Evolutionary conservation across 306 rosid species (phyloP).

Genomic region (Ceratonia siliqua): DNA sequence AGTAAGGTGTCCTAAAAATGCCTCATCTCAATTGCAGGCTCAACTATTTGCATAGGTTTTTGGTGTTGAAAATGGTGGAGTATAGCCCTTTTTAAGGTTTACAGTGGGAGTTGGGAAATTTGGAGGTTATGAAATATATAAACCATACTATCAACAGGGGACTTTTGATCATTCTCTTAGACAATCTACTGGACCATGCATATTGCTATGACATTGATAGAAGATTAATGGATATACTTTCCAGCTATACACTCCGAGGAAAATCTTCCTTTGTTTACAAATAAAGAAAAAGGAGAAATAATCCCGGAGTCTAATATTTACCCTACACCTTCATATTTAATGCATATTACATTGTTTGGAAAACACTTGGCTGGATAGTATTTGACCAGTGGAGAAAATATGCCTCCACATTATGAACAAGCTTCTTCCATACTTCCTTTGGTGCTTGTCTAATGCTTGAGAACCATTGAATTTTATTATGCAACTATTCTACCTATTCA

Average conservation of each 20-base stretch:
- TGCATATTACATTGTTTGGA: not conserved
- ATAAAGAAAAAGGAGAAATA: too few species aligned
- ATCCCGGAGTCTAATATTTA: too few species aligned
- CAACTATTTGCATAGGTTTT: not conserved
- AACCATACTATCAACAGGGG: not conserved
- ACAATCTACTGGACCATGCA: not conserved
- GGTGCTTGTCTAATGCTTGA: slow-evolving; percentile 5
- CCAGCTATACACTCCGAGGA: too few species aligned
- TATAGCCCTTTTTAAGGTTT: not conserved
- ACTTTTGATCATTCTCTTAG: not conserved
- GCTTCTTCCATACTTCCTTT: slow-evolving; percentile 17
- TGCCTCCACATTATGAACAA: too few species aligned
- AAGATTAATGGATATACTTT: not conserved
- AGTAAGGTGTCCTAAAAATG: not conserved
- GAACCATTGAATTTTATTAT: not conserved
- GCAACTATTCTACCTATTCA: not conserved
- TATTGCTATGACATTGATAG: not conserved
- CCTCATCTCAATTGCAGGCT: not conserved
- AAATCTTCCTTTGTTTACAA: too few species aligned
- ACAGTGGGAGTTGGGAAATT: not conserved
- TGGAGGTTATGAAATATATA: slow-evolving; percentile 2
- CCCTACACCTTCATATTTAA: not conserved
- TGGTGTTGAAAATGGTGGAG: not conserved
- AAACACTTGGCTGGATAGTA: not conserved
- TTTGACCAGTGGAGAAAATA: not conserved